These are phyloP conservation scores for Trichosanthes cucumerina DNA, from an alignment of 306 rosid species.

Conservation along the genomic window DNA sequence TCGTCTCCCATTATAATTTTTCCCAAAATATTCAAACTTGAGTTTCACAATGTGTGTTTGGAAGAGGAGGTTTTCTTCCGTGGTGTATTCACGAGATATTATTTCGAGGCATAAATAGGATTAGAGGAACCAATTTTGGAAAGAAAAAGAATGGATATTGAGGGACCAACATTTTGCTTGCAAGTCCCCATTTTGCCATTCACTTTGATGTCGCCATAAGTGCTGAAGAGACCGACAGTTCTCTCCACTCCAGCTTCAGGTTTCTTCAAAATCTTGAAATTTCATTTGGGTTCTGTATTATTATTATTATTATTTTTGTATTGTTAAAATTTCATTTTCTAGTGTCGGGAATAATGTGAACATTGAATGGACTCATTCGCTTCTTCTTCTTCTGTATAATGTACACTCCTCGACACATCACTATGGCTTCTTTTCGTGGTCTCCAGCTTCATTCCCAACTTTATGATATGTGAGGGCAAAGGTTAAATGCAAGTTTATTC, in stretches of 20 bases:
- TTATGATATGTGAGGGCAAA: not conserved
- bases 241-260: slow-evolving; percentile 3
- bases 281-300: not conserved
- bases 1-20: not conserved
- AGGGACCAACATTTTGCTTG: slow-evolving; percentile 6
- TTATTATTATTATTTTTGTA: not conserved
- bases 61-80: slow-evolving; percentile 2
- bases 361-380: not conserved
- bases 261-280: not conserved
- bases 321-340: not conserved
- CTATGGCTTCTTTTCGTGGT: not conserved
- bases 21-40: not conserved
- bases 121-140: slow-evolving; percentile 9
- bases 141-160: not conserved
- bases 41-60: not conserved
- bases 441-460: not conserved
- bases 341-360: not conserved
- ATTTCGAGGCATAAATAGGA: not conserved
- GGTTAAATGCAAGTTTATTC: no score
- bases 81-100: slow-evolving; percentile 6
- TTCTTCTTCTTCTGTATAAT: not conserved
- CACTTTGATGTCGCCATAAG: not conserved
- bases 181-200: not conserved
- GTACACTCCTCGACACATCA: not conserved
- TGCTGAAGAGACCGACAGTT: not conserved